Evolutionary conservation across 2,329 filamentous ascomycete species (phyloP), one percentile per base, ranked within the genome.

Genomic region (Sarocladium oryzae): DNA sequence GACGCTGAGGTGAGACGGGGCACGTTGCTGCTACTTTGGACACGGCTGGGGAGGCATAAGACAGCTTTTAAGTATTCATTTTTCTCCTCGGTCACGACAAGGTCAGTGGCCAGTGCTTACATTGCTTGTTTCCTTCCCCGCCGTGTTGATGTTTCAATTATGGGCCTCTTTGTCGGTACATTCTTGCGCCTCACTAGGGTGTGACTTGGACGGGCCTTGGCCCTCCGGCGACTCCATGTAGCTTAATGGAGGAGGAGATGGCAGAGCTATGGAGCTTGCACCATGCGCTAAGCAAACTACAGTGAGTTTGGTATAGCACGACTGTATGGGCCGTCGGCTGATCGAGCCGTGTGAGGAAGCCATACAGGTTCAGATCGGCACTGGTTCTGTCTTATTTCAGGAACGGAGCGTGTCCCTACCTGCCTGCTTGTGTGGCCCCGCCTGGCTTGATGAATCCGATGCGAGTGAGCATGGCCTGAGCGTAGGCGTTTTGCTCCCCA

Each of bases 201-300:
- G 24, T 32, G 28, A 28, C 16, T 16, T 7, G 11, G 9, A 18
- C 43, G 43, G 43, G 43, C 43, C 43, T 32, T 32, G 3, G n/a
- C n/a, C 26, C 43, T 48, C 43, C 43, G 43, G 8, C 28, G 43
- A 48, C 43, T 48, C 43, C 24, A 48, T 32, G 33, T 48, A 20
- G 43, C 24, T 48, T 33, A 48, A 48, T 48, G 20, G 20, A 48
- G 43, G 28, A 32, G 26, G n/a, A 24, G 18, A 16, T n/a, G 16
- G 33, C 3, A n/a, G 11, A 32, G 43, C n/a, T 6, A 45, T 30
- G 24, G 24, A 30, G 21, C 21, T 11, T 45, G n/a, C 5, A 3
- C 21, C 4, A 15, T 3, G 21, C 40, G 23, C 40, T 43, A 43
- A 43, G 40, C 3, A 20, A 43, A 28, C 40, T 28, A 43, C 7